A percentile compares a stretch with the other conserved stretches of the same genome.
These are phyloP conservation scores for Fusarium chlamydosporum DNA, from an alignment of 2,329 filamentous ascomycete species.

Conservation along the genomic window DNA sequence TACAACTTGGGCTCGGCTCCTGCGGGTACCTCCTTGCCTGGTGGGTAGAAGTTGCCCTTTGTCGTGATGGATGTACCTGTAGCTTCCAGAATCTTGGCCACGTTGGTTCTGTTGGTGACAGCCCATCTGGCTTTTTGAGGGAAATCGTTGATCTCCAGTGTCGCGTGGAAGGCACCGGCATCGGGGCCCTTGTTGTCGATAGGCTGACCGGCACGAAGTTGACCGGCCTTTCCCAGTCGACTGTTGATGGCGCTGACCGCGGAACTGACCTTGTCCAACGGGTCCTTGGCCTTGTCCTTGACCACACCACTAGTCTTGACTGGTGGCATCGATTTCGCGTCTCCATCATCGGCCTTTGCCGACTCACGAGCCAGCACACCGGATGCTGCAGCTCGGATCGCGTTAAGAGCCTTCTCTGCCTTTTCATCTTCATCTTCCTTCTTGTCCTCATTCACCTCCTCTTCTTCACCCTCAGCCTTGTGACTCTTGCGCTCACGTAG, in stretches of 20 bases:
- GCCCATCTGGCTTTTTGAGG: conserved; percentile 98
- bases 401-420: conserved; percentile 75
- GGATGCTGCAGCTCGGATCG: conserved; percentile 74
- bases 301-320: conserved; percentile 70
- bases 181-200: conserved; percentile 99
- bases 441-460: conserved; percentile 85
- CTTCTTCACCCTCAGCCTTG: conserved; percentile 87
- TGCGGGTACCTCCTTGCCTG: conserved; percentile 82
- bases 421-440: conserved; percentile 76
- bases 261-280: conserved; percentile 88
- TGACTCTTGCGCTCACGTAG: conserved; percentile 89
- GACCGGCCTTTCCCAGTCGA: conserved; percentile 88
- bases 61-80: conserved; percentile 97
- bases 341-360: conserved; percentile 60
- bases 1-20: conserved; percentile 93
- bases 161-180: conserved; percentile 95
- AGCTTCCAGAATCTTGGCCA: conserved; percentile 95
- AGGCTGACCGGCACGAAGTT: conserved; percentile 90
- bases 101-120: conserved; percentile 97
- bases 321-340: conserved; percentile 57
- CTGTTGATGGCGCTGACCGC: conserved; percentile 92
- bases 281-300: conserved; percentile 71
- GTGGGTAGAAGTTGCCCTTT: conserved; percentile 90
- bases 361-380: conserved; percentile 68
- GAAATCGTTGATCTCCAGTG: conserved; percentile 98